Base-by-base conservation (phyloP, 2,329 filamentous ascomycete species). In the Aspergillus eucalypticola region DNA sequence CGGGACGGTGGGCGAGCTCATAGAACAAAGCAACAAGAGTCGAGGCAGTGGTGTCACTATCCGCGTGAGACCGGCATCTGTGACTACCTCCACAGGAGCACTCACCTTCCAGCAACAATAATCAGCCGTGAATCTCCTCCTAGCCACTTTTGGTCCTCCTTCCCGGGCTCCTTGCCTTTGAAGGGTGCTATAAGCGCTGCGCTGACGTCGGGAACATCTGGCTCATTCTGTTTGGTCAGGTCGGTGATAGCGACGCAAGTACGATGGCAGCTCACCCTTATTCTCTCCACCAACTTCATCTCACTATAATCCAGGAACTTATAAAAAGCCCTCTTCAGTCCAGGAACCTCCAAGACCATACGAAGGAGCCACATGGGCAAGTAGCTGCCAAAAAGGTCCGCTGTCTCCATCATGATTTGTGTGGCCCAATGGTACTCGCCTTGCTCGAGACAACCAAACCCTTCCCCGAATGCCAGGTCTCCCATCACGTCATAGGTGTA, bases 401-500 rank as follows among this genome's bases (percentile, higher is more conserved):
- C 69, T 5, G 70, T 72, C 27, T 72, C 71, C 1, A 67, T 73
- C 8, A 82, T 68, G 1, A 76, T 71, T 32, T 72, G 66, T 13
- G 79, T 72, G 2, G 73, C 76, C 69, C 50, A 78, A 67, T 54
- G 75, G 70, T 4, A 76, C 25, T 60, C 54, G 2, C 60, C 60
- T 5, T 48, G 38, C 27, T 64, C 60, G 2, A 62, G 23, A 23
- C 57, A 53, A 13, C 23, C 54, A 23, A 64, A 64, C 0, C 35
- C 35, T 11, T 53, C 19, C 5, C 58, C 78, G 64, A 82, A 82
- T 0, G 77, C 77, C 32, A 82, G 67, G 8, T 73, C 72, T 4
- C 79, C 77, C 75, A 81, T 80, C 23, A 80, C 71, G 64, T 81
- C 79, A 66, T 79, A 82, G 19, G 68, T 73, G 65, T 57, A 57